These are phyloP conservation scores for Nemania sp. DNA, from an alignment of 2,329 filamentous ascomycete genomes.

Conservation along the genomic window DNA sequence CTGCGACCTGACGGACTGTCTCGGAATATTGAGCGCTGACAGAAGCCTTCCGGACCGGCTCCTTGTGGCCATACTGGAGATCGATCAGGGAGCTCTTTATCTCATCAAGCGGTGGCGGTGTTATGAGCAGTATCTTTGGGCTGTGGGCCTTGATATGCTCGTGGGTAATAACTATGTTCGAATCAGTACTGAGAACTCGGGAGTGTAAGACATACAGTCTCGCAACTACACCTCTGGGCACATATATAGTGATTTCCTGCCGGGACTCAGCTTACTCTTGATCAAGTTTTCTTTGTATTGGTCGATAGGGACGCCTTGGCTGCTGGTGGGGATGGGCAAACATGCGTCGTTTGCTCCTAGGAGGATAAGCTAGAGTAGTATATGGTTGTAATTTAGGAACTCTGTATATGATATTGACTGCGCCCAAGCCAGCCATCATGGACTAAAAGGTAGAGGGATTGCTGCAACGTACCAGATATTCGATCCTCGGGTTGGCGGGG, in stretches of 20 bases:
- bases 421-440: constrained; percentile 12
- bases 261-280: constrained; percentile 31
- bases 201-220: background rate
- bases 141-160: constrained; percentile 70
- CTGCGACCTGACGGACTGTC: constrained; percentile 68
- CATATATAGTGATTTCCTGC: background rate
- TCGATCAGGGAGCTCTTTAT: constrained; percentile 62
- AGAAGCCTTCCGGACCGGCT: constrained; percentile 50
- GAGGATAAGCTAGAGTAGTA: constrained; percentile 65
- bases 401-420: background rate
- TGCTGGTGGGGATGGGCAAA: constrained; percentile 62
- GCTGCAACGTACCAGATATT: constrained; percentile 62
- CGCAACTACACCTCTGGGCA: background rate
- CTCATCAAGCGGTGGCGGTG: constrained; percentile 83
- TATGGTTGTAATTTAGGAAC: background rate
- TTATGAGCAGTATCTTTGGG: constrained; percentile 75
- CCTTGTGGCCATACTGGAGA: constrained; percentile 50
- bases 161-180: constrained; percentile 69
- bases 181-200: constrained; percentile 60
- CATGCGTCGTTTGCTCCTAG: constrained; percentile 92
- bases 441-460: constrained; percentile 9
- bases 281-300: constrained; percentile 74
- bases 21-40: constrained; percentile 62
- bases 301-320: constrained; percentile 79
- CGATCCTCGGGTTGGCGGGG: constrained; percentile 60